Percentiles rank a stretch among this genome's conserved stretches.
These are phyloP conservation scores for Endocladia muricata DNA, from an alignment of 31 red algal genomes.

Conservation along the genomic window DNA sequence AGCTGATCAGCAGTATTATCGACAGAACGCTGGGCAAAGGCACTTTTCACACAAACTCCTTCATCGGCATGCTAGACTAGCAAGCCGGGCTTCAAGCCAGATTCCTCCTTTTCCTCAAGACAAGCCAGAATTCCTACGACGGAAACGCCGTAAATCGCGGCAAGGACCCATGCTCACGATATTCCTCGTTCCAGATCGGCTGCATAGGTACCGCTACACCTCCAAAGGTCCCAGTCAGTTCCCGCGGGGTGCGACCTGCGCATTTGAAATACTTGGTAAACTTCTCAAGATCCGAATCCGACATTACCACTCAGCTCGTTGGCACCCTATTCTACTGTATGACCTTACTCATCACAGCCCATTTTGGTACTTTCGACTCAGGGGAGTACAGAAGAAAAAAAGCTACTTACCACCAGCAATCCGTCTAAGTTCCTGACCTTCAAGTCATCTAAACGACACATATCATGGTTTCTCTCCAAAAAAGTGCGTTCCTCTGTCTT, in stretches of 20 bases:
- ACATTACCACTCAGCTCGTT: constrained; percentile 43
- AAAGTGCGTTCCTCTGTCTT: too few relatives aligned
- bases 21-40: too few relatives aligned
- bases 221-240: constrained; percentile 10
- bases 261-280: constrained; percentile 21
- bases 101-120: not conserved
- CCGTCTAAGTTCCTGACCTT: too few relatives aligned
- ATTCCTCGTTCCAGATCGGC: not conserved
- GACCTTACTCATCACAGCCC: constrained; percentile 48
- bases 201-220: not conserved
- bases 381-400: constrained; percentile 61
- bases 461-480: too few relatives aligned
- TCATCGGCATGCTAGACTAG: too few relatives aligned
- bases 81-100: too few relatives aligned
- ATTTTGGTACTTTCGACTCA: constrained; percentile 44
- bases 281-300: constrained; percentile 49
- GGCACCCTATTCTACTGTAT: constrained; percentile 25
- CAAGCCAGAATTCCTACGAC: not conserved
- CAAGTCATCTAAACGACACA: too few relatives aligned
- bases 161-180: not conserved
- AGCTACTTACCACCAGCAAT: too few relatives aligned
- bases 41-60: too few relatives aligned
- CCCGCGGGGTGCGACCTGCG: constrained; percentile 31
- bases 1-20: too few relatives aligned
- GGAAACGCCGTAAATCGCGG: not conserved